Percentiles rank a stretch among this genome's conserved stretches.
Evolutionary conservation across 2,329 filamentous ascomycete genomes (phyloP).

Genomic region (Fusarium neocosmosporiellum): DNA sequence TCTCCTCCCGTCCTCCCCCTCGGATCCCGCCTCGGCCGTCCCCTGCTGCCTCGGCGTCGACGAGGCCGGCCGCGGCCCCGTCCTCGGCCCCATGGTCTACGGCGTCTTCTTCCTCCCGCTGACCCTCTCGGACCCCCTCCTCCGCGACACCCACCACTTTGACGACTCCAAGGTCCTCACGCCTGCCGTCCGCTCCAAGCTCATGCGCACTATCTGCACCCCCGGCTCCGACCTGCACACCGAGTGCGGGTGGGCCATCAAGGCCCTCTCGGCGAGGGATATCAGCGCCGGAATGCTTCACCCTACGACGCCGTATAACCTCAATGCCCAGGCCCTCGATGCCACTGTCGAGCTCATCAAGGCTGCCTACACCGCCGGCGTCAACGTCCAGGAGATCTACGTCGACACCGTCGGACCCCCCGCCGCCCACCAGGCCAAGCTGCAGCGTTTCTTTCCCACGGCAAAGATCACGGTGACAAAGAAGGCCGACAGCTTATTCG

Average conservation of each 20-base stretch:
- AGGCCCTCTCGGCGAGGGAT: constrained; percentile 83
- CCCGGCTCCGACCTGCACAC: constrained; percentile 59
- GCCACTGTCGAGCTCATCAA: constrained; percentile 86
- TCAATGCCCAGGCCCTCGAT: constrained; percentile 96
- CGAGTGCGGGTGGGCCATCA: constrained; percentile 84
- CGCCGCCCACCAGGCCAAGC: constrained; percentile 82
- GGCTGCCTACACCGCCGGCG: constrained; percentile 78
- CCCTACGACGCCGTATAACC: constrained; percentile 77
- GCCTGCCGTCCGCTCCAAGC: constrained; percentile 77
- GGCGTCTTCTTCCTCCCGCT: constrained; percentile 81
- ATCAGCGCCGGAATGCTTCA: constrained; percentile 84
- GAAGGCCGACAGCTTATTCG: constrained; percentile 93
- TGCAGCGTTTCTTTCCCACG: constrained; percentile 86
- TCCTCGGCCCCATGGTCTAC: constrained; percentile 86
- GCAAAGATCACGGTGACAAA: constrained; percentile 81
- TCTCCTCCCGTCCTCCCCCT: constrained; percentile 61
- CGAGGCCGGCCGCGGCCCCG: constrained; percentile 92
- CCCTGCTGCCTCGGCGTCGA: constrained; percentile 86
- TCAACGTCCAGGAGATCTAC: constrained; percentile 90
- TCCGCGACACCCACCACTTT: constrained; percentile 85
- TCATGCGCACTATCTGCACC: constrained; percentile 79
- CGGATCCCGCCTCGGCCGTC: constrained; percentile 48
- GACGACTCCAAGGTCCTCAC: constrained; percentile 96
- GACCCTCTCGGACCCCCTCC: constrained; percentile 75
- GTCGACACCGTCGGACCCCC: constrained; percentile 95